Conservation (phyloP, 148 eudicot species). For the Cornus florida region DNA sequence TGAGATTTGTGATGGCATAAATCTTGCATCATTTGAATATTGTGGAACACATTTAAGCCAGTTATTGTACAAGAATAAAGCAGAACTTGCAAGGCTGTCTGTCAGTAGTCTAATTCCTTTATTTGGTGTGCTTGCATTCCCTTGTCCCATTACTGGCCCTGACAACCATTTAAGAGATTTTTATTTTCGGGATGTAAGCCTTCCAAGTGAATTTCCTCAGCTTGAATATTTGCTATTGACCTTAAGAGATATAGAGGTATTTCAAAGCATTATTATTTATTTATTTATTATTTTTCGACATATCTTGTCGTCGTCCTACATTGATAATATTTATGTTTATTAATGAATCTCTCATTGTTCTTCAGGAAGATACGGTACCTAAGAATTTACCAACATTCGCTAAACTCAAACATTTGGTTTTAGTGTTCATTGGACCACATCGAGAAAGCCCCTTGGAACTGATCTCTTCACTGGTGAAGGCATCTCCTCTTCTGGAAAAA, state of each 20-base stretch:
- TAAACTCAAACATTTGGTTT: neutral
- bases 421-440: neutral
- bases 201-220: neutral
- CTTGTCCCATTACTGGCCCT: too few species aligned
- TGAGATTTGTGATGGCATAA: neutral
- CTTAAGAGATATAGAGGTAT: neutral
- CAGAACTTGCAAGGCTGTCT: neutral
- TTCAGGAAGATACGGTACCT: neutral
- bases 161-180: too few species aligned
- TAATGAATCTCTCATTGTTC: neutral
- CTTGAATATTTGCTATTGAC: neutral
- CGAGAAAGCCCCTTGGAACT: neutral
- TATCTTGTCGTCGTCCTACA: too few species aligned
- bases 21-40: neutral
- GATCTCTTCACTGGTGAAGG: neutral
- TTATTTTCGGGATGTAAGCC: too few species aligned
- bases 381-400: neutral
- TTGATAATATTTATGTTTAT: too few species aligned
- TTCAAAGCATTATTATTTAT: too few species aligned
- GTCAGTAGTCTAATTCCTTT: neutral
- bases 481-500: neutral
- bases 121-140: neutral
- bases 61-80: neutral
- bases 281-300: too few species aligned
- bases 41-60: neutral